Conservation (phyloP, 257 asterid genomes). For the Verbena officinalis region DNA sequence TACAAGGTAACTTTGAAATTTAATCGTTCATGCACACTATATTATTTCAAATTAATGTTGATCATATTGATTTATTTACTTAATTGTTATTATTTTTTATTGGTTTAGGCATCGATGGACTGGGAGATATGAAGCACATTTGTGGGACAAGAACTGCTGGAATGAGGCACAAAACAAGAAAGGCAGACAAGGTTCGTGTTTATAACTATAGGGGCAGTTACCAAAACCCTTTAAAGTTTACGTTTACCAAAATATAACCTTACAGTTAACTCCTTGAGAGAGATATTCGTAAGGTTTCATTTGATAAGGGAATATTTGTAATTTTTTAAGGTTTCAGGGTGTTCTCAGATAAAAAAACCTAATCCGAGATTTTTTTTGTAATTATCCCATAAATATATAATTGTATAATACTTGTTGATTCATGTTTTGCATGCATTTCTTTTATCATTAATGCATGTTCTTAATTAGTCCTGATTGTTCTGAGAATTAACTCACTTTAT, state of each 20-base stretch:
- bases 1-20: slow-evolving; percentile 53
- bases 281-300: too few species aligned
- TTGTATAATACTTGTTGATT: too few species aligned
- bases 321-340: too few species aligned
- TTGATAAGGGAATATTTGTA: too few species aligned
- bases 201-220: too few species aligned
- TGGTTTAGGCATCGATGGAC: slow-evolving; percentile 82
- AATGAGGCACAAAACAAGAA: slow-evolving; percentile 90
- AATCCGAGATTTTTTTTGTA: too few species aligned
- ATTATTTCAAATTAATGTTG: neutral
- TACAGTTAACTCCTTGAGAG: too few species aligned
- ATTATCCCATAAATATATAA: too few species aligned
- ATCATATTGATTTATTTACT: neutral
- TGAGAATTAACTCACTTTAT: neutral
- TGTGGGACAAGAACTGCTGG: slow-evolving; percentile 97
- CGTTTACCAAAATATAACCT: too few species aligned
- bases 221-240: too few species aligned
- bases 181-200: slow-evolving; percentile 81
- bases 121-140: slow-evolving; percentile 86
- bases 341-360: too few species aligned
- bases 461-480: neutral
- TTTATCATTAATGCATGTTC: neutral
- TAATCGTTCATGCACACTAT: neutral
- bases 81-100: neutral
- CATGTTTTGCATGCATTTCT: too few species aligned